Percentiles rank a stretch among this genome's conserved stretches.
These are phyloP conservation scores for Boletus calvinii DNA, from an alignment of 1,284 basidiomycete genomes.

Conservation along the genomic window DNA sequence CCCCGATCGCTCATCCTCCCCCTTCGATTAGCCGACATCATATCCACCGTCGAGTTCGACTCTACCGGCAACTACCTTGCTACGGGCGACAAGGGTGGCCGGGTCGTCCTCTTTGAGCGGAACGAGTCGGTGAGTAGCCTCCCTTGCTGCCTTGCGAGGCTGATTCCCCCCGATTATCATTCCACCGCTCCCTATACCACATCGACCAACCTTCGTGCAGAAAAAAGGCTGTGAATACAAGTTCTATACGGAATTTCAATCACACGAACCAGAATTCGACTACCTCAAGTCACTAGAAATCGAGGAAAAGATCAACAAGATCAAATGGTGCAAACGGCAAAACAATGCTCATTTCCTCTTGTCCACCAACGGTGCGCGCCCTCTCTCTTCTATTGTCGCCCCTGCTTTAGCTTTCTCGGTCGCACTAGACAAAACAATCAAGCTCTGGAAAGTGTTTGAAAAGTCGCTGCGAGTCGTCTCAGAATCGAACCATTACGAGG, in stretches of 20 bases:
- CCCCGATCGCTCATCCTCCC: conserved; percentile 31
- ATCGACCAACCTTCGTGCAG: conserved; percentile 40
- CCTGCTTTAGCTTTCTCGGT: conserved; percentile 2
- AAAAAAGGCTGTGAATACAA: conserved; percentile 99
- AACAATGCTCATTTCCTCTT: conserved; percentile 97
- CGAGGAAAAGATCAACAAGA: conserved; percentile 99
- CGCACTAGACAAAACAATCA: conserved; percentile 95
- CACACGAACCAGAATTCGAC: conserved; percentile 99
- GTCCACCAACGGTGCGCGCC: conserved; percentile 85
- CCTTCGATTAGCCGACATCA: conserved; percentile 82
- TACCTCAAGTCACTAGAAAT: conserved; percentile 99
- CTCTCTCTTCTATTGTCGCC: conserved; percentile 1
- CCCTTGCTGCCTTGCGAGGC: conserved; percentile 14
- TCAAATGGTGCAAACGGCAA: conserved; percentile 99
- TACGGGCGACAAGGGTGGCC: conserved; percentile 98
- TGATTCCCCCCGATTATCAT: conserved; percentile 33
- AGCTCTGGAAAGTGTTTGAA: conserved; percentile 99
- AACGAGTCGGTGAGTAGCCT: conserved; percentile 85
- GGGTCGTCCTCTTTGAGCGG: conserved; percentile 97
- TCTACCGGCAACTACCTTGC: conserved; percentile 99
- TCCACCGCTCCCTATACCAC: conserved; percentile 2
- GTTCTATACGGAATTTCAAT: conserved; percentile 99
- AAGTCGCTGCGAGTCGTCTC: conserved; percentile 95
- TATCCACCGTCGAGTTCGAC: conserved; percentile 99
- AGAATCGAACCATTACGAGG: conserved; percentile 93